Percentiles rank a stretch among this genome's conserved stretches.
Evolutionary conservation across 176 grass and related monocot species (phyloP).

Genomic region (Lolium perenne): DNA sequence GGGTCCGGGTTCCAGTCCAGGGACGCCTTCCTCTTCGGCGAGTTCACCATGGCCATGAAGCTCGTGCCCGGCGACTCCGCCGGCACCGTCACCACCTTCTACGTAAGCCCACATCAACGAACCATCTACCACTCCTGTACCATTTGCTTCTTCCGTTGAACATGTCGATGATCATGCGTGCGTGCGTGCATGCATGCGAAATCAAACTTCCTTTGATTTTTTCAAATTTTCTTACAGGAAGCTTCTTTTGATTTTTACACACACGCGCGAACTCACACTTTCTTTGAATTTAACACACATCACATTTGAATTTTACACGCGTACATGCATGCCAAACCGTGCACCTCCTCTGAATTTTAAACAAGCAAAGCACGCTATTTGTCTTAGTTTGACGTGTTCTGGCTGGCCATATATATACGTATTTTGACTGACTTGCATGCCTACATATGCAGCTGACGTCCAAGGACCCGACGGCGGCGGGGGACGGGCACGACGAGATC

Average conservation of each 20-base stretch:
- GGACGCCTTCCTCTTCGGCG: constrained; percentile 56
- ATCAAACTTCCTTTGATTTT: not conserved
- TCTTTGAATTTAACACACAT: not conserved
- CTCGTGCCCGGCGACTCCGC: constrained; percentile 61
- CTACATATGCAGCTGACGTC: constrained; percentile 41
- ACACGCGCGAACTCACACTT: not conserved
- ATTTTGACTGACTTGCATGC: not conserved
- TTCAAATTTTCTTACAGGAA: no score
- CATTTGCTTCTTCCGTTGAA: not conserved
- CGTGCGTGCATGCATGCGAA: no score
- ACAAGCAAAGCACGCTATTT: not conserved
- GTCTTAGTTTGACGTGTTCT: not conserved
- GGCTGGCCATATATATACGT: not conserved
- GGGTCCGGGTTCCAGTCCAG: constrained; percentile 60
- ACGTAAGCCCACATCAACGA: constrained; percentile 6
- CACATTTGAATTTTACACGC: not conserved
- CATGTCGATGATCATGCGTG: not conserved
- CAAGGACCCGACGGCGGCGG: constrained; percentile 22
- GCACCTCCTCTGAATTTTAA: not conserved
- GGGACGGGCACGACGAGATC: constrained; percentile 59
- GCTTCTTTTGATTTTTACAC: not conserved
- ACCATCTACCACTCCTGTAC: no score
- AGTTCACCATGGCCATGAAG: constrained; percentile 59
- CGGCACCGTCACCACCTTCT: constrained; percentile 60
- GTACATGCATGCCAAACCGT: not conserved